Base-by-base conservation (phyloP, 345 rosid genomes). In the Microcos paniculata region DNA sequence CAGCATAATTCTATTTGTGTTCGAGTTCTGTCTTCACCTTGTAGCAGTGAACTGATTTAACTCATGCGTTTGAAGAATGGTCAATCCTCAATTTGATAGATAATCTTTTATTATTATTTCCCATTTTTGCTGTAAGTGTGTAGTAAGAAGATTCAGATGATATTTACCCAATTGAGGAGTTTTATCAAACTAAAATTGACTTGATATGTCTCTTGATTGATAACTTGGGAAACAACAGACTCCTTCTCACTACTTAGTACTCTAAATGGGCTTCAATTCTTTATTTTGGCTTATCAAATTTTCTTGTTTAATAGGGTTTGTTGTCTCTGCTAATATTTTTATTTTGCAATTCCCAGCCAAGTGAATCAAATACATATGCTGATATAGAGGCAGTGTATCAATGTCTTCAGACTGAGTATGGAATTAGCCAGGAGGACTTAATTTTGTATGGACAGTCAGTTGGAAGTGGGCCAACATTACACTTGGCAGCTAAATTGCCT, bases 371-470 rank as follows among this genome's bases (percentile, higher is more conserved):
- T 80, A 94, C 99, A 3, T 96, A 96, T 79, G 97, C 98, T 19
- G 99, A 96, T 79, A 94, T 96, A 77, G 99, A 96, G 84, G 98
- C 97, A 30, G 97, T 92, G 62, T 96, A 96, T 63, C 85, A 92
- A 80, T 94, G 92, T 86, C 92, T 96, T 63, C 93, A 92, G 87
- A 89, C 90, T 0, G 97, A 92, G 71, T 96, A 96, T 71, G 99
- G 99, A 64, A 88, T 96, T 1, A 84, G 97, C 63, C 97, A 96
- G 80, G 99, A 96, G 78, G 92, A 96, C 49, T 77, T 96, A 71
- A 89, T 96, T 77, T 85, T 96, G 82, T 96, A 96, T 70, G 98
- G 99, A 45, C 99, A 96, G 71, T 96, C 99, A 1, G 99, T 96
- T 42, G 99, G 99, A 31, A 94, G 98, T 70, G 99, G 99, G 35